Evolutionary conservation across 179 eudicot species (phyloP).

Genomic region (Amaranthus tricolor): DNA sequence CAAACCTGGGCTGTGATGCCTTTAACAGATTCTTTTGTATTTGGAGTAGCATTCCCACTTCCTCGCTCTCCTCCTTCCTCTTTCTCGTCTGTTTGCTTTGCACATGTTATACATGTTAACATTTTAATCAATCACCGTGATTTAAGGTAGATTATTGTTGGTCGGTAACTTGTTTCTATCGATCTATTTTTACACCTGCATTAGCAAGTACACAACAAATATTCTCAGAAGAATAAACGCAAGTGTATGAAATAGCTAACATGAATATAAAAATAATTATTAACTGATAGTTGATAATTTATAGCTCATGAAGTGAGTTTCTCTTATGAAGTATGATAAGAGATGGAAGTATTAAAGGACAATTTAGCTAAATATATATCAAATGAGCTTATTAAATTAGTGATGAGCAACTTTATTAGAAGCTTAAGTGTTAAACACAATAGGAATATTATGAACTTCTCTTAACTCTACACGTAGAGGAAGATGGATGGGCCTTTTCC

Average conservation of each 20-base stretch:
- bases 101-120: constrained; percentile 95
- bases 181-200: constrained; percentile 14
- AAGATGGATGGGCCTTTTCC: constrained; percentile 1
- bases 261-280: too few species aligned
- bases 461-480: not conserved
- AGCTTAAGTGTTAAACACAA: constrained; percentile 16
- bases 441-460: constrained; percentile 12
- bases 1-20: constrained; percentile 86
- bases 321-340: too few species aligned
- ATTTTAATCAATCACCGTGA: constrained; percentile 28
- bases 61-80: constrained; percentile 46
- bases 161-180: not conserved
- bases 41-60: constrained; percentile 66
- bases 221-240: not conserved
- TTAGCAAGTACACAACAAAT: not conserved
- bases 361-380: too few species aligned
- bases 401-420: not conserved
- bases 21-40: constrained; percentile 80
- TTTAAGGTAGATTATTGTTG: not conserved
- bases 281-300: not conserved
- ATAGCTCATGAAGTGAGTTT: too few species aligned
- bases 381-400: not conserved
- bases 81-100: constrained; percentile 60
- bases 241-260: too few species aligned
- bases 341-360: too few species aligned